A percentile compares a stretch with the other conserved stretches of the same genome.
Evolutionary conservation across 1,139 yeast species (phyloP).

Genomic region (Spencermartinsiella ligniputridi): DNA sequence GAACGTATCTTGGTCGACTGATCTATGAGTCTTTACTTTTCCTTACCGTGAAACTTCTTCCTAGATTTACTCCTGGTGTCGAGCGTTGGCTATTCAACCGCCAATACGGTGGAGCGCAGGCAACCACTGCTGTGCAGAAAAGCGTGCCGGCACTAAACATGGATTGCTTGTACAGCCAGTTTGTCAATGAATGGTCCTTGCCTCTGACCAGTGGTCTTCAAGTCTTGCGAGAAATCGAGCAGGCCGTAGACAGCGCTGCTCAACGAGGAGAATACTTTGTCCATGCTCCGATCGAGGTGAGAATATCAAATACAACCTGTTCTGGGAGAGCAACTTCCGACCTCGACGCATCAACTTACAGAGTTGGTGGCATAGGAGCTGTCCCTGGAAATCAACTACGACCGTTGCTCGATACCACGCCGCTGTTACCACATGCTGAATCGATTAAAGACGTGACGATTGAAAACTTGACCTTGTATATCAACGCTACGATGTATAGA

Average conservation of each 20-base stretch:
- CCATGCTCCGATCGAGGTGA: conserved; percentile 93
- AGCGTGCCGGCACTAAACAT: conserved; percentile 79
- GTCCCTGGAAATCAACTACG: conserved; percentile 78
- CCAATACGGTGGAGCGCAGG: conserved; percentile 76
- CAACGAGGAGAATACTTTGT: conserved; percentile 62
- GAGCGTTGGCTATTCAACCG: conserved; percentile 80
- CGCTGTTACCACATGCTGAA: conserved; percentile 52
- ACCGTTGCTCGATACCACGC: conserved; percentile 79
- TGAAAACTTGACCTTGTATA: conserved; percentile 75
- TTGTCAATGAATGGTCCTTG: conserved; percentile 95
- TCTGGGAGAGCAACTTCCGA: conserved; percentile 12
- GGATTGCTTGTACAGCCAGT: conserved; percentile 94
- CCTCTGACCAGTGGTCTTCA: conserved; percentile 77
- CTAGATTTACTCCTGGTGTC: conserved; percentile 74
- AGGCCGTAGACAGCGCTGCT: conserved; percentile 60
- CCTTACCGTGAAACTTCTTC: conserved; percentile 68
- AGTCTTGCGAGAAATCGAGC: conserved; percentile 59
- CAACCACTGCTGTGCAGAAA: conserved; percentile 70
- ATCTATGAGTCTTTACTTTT: conserved; percentile 77
- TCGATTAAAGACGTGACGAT: conserved; percentile 43
- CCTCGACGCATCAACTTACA: conserved; percentile 1
- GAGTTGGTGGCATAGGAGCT: conserved; percentile 50
- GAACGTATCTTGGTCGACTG: conserved; percentile 68
- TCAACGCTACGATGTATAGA: conserved; percentile 94
- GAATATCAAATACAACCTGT: conserved; percentile 80